Percentiles rank a stretch among this genome's conserved stretches.
phyloP scores from a whole-genome alignment of 2,329 filamentous ascomycete species.

The Pezicula radicicola region DNA sequence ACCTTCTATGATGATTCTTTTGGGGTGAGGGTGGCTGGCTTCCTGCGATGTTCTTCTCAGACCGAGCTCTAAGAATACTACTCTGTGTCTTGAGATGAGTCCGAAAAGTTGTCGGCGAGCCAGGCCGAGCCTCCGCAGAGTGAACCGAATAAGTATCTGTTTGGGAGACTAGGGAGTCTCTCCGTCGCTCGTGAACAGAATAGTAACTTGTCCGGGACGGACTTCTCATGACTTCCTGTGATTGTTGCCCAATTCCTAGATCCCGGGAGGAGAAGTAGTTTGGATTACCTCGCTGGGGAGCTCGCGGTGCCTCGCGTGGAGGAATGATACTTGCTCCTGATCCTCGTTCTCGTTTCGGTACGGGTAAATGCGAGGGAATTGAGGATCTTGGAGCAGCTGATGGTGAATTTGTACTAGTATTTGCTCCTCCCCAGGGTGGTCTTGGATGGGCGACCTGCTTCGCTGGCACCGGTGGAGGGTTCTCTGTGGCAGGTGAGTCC shows the following conservation, averaged over 20 bases:
- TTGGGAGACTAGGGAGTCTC: constrained; percentile 53
- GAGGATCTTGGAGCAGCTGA: constrained; percentile 19
- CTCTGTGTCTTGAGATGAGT: constrained; percentile 27
- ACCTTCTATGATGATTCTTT: constrained; percentile 27
- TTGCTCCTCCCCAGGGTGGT: constrained; percentile 21
- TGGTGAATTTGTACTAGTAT: constrained; percentile 12
- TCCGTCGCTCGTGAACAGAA: constrained; percentile 47
- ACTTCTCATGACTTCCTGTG: constrained; percentile 26
- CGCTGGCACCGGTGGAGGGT: constrained; percentile 4
- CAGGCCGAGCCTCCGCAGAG: constrained; percentile 40
- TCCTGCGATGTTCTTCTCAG: constrained; percentile 30
- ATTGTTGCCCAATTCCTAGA: constrained; percentile 22
- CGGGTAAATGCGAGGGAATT: constrained; percentile 21
- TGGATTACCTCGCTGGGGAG: constrained; percentile 33
- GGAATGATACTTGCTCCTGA: constrained; percentile 27
- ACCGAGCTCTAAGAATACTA: constrained; percentile 28
- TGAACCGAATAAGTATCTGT: constrained; percentile 54
- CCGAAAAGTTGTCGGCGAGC: constrained; percentile 38
- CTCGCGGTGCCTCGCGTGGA: constrained; percentile 31
- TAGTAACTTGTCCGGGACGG: constrained; percentile 47
- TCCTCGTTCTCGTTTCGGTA: constrained; percentile 24
- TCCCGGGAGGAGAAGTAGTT: constrained; percentile 38
- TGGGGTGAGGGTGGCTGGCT: constrained; percentile 15
- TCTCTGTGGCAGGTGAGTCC: constrained; percentile 31
- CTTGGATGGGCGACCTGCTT: constrained; percentile 22